Evolutionary conservation across 352 stramenopile species (phyloP), one percentile per base, ranked within the genome.

Genomic region (Plasmopara halstedii): DNA sequence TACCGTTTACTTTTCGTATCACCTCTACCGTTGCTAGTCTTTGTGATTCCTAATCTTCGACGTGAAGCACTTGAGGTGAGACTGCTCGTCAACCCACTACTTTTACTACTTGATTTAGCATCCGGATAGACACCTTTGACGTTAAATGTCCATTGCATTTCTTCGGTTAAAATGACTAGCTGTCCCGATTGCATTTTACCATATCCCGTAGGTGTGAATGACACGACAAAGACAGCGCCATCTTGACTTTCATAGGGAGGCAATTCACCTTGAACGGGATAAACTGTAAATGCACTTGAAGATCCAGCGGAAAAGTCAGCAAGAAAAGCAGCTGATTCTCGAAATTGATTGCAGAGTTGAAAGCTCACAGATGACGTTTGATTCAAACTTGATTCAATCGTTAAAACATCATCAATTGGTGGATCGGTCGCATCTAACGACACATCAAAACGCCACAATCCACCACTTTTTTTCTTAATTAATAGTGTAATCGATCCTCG

Each of bases 131-230:
- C 83, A 15, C 87, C 87, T 42, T 89, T 89, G 19, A 97, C 77
- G 20, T 94, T 85, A 63, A 96, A 97, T 29, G 79, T 94, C 88
- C 88, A 97, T 61, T 95, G 85, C 82, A 94, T 94, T 36, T 96
- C 85, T 33, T 94, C 83, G 0, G 88, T 96, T 19, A 66, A 34
- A 27, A 97, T 92, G 14, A 95, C 49, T 14, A 97, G 68, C 33
- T 91, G 81, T 0, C 82, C 88, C 0, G 75, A 90, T 54, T 93
- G 76, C 67, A 91, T 88, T 46, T 95, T 95, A 38, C 89, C 88
- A 47, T 97, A 97, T 6, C 88, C 88, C 4, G 72, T 94, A 0
- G 89, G 89, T 9, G 85, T 87, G 55, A 97, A 97, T 9, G 83
- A 93, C 0, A 97, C 78, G 1, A 90, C 68, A 50, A 97, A 96